These are phyloP conservation scores for Lithospermum erythrorhizon DNA, from an alignment of 257 asterid species.

Conservation along the genomic window DNA sequence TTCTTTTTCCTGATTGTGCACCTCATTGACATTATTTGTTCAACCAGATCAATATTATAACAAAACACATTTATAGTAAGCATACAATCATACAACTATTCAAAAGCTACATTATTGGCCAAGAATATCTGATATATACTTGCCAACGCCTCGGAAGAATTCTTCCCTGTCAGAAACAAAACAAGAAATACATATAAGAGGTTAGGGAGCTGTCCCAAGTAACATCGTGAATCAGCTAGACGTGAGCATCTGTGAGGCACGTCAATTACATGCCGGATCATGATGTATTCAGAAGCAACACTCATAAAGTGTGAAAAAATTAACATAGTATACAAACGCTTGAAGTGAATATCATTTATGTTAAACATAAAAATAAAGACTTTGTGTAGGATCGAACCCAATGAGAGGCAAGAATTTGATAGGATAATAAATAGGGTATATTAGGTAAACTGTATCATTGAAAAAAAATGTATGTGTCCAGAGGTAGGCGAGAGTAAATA, in stretches of 20 bases:
- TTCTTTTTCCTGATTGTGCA: too few relatives aligned
- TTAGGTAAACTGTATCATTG: not conserved
- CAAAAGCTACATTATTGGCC: conserved; percentile 30
- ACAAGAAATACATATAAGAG: not conserved
- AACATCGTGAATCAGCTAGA: not conserved
- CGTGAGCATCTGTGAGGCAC: not conserved
- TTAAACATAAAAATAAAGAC: too few relatives aligned
- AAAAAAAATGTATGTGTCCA: not conserved
- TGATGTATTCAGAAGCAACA: not conserved
- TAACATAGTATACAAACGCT: not conserved
- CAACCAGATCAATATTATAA: too few relatives aligned
- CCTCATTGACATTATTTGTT: too few relatives aligned
- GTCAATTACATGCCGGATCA: not conserved
- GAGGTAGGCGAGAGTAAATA: not conserved
- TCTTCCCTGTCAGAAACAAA: conserved; percentile 37
- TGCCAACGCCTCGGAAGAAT: conserved; percentile 40
- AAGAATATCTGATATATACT: conserved; percentile 45
- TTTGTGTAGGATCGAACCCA: too few relatives aligned
- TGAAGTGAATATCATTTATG: too few relatives aligned
- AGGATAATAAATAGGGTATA: too few relatives aligned
- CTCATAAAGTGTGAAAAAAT: not conserved
- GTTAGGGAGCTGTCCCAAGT: not conserved
- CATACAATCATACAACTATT: too few relatives aligned
- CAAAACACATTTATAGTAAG: too few relatives aligned
- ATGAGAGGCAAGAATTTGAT: too few relatives aligned